phyloP scores from a whole-genome alignment of 2,329 filamentous ascomycete genomes.

The Cadophora sp. region DNA sequence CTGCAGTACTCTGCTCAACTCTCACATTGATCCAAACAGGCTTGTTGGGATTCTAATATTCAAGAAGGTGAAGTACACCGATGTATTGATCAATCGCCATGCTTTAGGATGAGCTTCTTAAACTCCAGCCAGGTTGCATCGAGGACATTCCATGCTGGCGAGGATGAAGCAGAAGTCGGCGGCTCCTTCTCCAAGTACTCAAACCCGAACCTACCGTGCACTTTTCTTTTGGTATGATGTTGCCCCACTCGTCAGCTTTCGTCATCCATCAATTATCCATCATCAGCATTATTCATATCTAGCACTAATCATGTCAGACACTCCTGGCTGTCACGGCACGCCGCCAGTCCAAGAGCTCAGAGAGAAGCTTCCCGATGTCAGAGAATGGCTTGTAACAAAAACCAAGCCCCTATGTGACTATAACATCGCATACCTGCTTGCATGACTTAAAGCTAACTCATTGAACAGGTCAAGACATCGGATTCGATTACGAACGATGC shows the following conservation, averaged over 20 bases:
- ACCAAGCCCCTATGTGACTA: not conserved
- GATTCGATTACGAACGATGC: not conserved
- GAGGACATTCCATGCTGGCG: no score
- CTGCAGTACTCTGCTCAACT: not conserved
- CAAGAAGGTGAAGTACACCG: not conserved
- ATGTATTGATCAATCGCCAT: not conserved
- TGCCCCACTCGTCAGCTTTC: not conserved
- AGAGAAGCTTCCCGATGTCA: not conserved
- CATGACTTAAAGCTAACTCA: not conserved
- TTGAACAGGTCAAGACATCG: not conserved
- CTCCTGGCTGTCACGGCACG: no score
- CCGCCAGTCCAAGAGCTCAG: not conserved
- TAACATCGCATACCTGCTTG: no score
- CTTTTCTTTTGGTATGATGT: no score
- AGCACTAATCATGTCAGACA: not conserved
- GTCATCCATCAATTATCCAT: not conserved
- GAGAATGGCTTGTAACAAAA: not conserved
- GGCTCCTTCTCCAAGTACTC: no score
- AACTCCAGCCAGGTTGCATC: no score
- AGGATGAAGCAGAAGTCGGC: no score
- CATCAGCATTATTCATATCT: not conserved
- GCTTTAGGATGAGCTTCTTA: no score
- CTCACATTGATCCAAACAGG: no score
- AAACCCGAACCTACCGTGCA: no score
- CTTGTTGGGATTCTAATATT: no score